Base-by-base conservation (phyloP, 139 green algal genomes). In the Chlorella sp. region DNA sequence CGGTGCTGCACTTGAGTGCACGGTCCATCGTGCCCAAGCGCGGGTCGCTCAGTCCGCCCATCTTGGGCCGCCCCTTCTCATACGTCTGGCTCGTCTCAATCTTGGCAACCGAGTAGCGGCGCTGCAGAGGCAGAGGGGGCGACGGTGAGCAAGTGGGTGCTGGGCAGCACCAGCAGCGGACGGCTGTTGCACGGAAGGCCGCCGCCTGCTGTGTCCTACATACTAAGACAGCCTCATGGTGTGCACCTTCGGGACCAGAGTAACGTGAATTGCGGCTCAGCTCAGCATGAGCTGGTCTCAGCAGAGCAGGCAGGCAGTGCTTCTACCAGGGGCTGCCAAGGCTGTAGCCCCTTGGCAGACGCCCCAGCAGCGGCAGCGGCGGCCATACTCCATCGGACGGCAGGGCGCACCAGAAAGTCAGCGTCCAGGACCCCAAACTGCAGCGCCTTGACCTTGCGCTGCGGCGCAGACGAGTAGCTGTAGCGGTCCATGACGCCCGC, bases 361-460 rank as follows among this genome's bases (percentile, higher is more conserved):
- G 68, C 11, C 42, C 16, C 42, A 75, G 57, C n/a, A 48, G 71
- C 71, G 18, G 71, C 71, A 78, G 21, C 71, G 48, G 48, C 48
- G 48, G 48, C 48, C n/a, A n/a, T n/a, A n/a, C n/a, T n/a, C n/a
- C n/a, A n/a, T n/a, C n/a, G n/a, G 48, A 5, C 48, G 48, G 48
- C 48, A 57, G 9, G 48, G 95, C 98, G 95, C 84, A 99, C 98
- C 86, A 99, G 96, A 91, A 99, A 98, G 89, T 99, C 98, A 26
- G 98, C 98, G 81, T 98, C 96, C 87, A 99, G 95, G 3, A 99
- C 92, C 83, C 96, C 96, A 91, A 99, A 99, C 94, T 99, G 98
- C 39, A 99, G 92, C 14, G 90, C 88, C 88, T 97, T 96, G 18
- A 99, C 96, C 61, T 95, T 95, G 78, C 92, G 84, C 57, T 91